Evolutionary conservation across 2,329 filamentous ascomycete genomes (phyloP), one percentile per base, ranked within the genome.

Genomic region (Aspergillus aculeatus): DNA sequence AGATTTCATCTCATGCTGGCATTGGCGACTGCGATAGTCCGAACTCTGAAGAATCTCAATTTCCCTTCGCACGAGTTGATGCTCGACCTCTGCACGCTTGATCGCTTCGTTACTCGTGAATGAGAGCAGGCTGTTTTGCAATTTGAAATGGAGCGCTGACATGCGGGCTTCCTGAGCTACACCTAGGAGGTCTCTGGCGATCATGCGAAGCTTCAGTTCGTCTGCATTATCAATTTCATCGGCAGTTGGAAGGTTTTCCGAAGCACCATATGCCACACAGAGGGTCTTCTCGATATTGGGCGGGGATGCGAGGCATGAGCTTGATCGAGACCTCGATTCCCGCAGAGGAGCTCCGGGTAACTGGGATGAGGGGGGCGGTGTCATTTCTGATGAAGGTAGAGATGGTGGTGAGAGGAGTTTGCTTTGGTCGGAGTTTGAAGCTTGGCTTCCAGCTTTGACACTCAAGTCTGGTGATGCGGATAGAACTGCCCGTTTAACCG

Each of bases 1-100:
- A 64, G 78, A 68, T 67, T 76, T 69, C 59, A 74, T 65, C 63
- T 77, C 70, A 80, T 86, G 62, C 83, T 82, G 58, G 83, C 88
- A 63, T 83, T 82, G 58, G 83, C 88, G 86, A 54, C 84, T 84
- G 54, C 86, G 84, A 71, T 89, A 85, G 70, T 95, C 90, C 14
- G 87, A 87, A 62, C 84, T 83, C 61, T 92, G 89, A 29, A 97
- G 80, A 12, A 93, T 90, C 62, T 96, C 90, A 21, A 96, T 89
- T 75, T 97, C 92, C 23, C 90, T 85, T 63, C 91, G 86, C n/a
- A 89, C 89, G 85, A 97, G 93, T 65, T 95, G 90, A 68, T 96
- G 90, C 75, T 97, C 94, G 5, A 97, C 93, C 38, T 88, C 89
- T 66, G 94, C 92, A 26, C 92, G 87, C 75, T 96, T 93, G 10